These are phyloP conservation scores for Bretziella fagacearum DNA, from an alignment of 2,329 filamentous ascomycete genomes.

Conservation along the genomic window DNA sequence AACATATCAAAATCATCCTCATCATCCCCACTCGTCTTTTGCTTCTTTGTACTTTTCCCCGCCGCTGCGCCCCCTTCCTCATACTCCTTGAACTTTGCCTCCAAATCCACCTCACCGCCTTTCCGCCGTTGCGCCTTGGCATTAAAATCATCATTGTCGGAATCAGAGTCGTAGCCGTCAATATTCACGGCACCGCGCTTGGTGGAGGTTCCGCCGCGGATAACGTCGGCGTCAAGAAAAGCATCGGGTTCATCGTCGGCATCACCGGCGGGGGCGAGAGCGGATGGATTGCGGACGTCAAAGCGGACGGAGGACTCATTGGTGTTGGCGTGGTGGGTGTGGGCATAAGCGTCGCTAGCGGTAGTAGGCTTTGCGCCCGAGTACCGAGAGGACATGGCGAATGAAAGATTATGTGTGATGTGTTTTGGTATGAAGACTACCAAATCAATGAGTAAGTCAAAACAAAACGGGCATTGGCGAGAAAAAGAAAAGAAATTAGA, in stretches of 20 bases:
- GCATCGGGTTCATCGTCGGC: slow-evolving; percentile 45
- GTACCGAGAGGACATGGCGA: slow-evolving; percentile 38
- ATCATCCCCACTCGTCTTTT: slow-evolving; percentile 20
- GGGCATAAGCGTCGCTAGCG: slow-evolving; percentile 63
- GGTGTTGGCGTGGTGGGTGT: slow-evolving; percentile 50
- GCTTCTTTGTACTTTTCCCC: slow-evolving; percentile 18
- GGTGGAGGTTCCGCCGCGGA: slow-evolving; percentile 57
- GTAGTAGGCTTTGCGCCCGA: slow-evolving; percentile 65
- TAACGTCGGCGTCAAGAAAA: slow-evolving; percentile 80
- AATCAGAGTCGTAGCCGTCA: slow-evolving; percentile 93
- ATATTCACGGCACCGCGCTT: slow-evolving; percentile 92
- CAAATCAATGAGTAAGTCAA: background rate
- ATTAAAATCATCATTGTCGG: slow-evolving; percentile 77
- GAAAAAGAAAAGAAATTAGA: background rate
- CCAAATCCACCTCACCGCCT: slow-evolving; percentile 18
- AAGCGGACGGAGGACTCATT: slow-evolving; percentile 54
- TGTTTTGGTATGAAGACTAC: background rate
- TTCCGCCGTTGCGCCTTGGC: slow-evolving; percentile 47
- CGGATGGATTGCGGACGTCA: slow-evolving; percentile 86
- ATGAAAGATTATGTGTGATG: background rate
- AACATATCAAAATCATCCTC: slow-evolving; percentile 76
- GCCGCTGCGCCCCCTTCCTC: slow-evolving; percentile 26
- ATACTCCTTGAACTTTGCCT: slow-evolving; percentile 35
- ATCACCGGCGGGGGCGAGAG: slow-evolving; percentile 64
- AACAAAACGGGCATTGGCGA: background rate